Percentiles rank a stretch among this genome's conserved stretches.
Conservation (phyloP, 1,284 basidiomycete species). For the Naganishia liquefaciens region DNA sequence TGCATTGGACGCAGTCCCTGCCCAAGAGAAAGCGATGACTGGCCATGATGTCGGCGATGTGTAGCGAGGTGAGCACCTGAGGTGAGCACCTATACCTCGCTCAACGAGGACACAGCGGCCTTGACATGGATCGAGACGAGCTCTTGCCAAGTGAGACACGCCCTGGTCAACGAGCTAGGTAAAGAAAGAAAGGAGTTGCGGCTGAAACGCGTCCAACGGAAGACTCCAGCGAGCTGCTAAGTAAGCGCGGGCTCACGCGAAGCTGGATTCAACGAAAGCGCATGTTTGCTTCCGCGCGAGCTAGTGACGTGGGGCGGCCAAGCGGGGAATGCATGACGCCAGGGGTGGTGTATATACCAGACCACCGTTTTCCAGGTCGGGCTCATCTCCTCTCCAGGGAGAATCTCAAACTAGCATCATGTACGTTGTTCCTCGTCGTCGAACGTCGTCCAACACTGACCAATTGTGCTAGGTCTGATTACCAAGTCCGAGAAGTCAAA, state of each 20-base stretch:
- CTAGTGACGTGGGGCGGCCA: conserved; percentile 2
- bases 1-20: conserved; percentile 44
- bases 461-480: conserved; percentile 17
- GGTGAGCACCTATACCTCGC: not conserved
- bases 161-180: no score
- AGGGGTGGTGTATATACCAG: no score
- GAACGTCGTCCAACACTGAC: not conserved
- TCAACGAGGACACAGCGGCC: not conserved
- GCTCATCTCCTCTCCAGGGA: not conserved
- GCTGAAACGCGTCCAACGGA: conserved; percentile 2
- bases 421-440: not conserved
- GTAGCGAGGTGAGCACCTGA: not conserved
- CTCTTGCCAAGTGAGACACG: not conserved
- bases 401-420: not conserved
- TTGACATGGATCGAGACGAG: not conserved
- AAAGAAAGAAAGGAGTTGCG: no score
- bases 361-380: not conserved
- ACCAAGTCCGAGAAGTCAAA: conserved; percentile 29
- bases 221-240: no score
- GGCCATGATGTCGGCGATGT: not conserved
- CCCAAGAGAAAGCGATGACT: conserved; percentile 17
- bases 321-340: not conserved
- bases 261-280: not conserved
- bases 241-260: not conserved
- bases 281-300: conserved; percentile 1